These are phyloP conservation scores for Podila clonocystis DNA, from an alignment of 192 early-diverging fungal species.

Conservation along the genomic window DNA sequence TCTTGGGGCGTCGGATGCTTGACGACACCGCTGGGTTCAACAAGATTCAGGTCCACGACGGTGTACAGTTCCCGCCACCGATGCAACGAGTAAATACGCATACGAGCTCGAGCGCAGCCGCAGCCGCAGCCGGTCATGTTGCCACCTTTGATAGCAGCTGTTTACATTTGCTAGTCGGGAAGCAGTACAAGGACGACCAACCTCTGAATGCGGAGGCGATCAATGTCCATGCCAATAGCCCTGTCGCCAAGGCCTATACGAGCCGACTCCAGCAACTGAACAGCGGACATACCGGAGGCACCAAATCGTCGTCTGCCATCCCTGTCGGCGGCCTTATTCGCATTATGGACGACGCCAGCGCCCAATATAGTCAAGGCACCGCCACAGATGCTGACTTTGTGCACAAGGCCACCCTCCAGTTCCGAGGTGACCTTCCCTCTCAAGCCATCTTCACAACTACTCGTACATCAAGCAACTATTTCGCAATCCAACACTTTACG, in stretches of 20 bases:
- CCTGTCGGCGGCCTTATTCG: conserved; percentile 56
- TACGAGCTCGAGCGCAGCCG: neutral
- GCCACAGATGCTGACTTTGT: conserved; percentile 55
- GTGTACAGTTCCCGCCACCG: conserved; percentile 64
- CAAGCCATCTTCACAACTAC: conserved; percentile 54
- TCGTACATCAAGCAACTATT: conserved; percentile 54
- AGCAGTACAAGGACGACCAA: conserved; percentile 49
- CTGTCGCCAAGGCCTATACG: conserved; percentile 8
- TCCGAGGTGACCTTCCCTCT: conserved; percentile 43
- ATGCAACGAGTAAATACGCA: conserved; percentile 30
- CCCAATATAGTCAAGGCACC: conserved; percentile 53
- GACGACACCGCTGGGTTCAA: conserved; percentile 59
- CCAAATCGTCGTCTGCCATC: conserved; percentile 22
- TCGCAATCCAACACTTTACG: conserved; percentile 82
- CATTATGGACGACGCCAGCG: conserved; percentile 57
- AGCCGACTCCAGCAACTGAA: conserved; percentile 20
- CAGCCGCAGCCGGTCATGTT: conserved; percentile 4
- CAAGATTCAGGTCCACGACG: conserved; percentile 59
- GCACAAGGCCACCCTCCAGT: conserved; percentile 52
- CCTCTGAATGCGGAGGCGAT: neutral
- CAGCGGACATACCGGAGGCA: conserved; percentile 7
- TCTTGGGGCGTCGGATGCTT: conserved; percentile 64
- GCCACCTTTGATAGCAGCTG: conserved; percentile 61
- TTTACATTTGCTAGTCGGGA: conserved; percentile 64
- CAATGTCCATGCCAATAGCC: neutral